A percentile compares a stretch with the other conserved stretches of the same genome.
phyloP scores from a whole-genome alignment of 768 basidiomycete species.

The Auriscalpium vulgare region DNA sequence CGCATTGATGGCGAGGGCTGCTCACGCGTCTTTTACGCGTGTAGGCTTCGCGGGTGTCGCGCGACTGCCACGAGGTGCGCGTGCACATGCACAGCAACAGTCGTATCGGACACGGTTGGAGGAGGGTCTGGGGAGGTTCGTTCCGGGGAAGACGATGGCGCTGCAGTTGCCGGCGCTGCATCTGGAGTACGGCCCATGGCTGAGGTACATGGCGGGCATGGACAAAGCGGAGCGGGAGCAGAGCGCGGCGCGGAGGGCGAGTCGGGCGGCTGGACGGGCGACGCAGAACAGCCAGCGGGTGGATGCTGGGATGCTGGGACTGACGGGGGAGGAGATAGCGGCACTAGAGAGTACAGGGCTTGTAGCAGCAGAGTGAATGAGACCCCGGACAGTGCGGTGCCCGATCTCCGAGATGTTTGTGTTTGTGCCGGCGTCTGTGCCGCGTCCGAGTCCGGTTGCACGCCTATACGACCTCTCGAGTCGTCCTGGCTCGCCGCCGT shows the following conservation, averaged over 20 bases:
- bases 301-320: constrained; percentile 35
- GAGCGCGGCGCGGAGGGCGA: constrained; percentile 9
- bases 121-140: constrained; percentile 40
- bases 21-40: background rate
- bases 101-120: constrained; percentile 12
- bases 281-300: constrained; percentile 53
- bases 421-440: no score
- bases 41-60: background rate
- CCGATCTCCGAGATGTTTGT: background rate
- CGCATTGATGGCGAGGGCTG: background rate
- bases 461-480: no score
- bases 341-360: constrained; percentile 22
- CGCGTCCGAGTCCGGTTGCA: no score
- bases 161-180: constrained; percentile 37
- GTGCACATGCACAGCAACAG: no score
- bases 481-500: no score
- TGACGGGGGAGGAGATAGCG: constrained; percentile 31
- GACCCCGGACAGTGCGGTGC: background rate
- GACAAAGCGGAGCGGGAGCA: constrained; percentile 50
- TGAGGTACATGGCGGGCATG: constrained; percentile 52
- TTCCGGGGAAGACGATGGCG: constrained; percentile 26
- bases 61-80: background rate
- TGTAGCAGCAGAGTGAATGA: constrained; percentile 6
- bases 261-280: constrained; percentile 21
- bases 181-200: constrained; percentile 64